Evolutionary conservation across 768 basidiomycete species (phyloP), one percentile per base, ranked within the genome.

Genomic region (Hygrocybe punicea): DNA sequence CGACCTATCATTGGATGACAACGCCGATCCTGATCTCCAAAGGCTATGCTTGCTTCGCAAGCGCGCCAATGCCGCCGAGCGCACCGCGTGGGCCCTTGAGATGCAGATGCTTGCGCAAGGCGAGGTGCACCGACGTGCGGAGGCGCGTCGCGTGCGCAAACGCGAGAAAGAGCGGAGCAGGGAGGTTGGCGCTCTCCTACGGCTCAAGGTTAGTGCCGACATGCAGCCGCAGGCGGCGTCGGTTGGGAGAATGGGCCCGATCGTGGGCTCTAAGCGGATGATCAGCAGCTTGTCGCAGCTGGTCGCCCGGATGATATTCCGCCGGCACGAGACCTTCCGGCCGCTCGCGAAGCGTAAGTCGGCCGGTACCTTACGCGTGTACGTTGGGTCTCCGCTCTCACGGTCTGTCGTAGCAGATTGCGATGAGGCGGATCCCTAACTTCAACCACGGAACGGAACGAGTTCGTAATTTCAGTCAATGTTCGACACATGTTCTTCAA

Each of bases 111-210:
- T 69, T 23, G 71, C 72, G 17, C 70, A 74, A 53, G 70, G 70
- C n/a, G 70, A 72, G 63, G 71, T 72, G 58, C 70, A 72, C 57
- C 62, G 66, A 56, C 71, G 73, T 34, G 71, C 71, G 58, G 81
- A 79, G 62, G 78, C 77, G 53, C 69, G 76, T 60, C 76, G 71
- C 58, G 65, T 55, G 60, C 70, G 79, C 59, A 83, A 81, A 67
- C 70, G 73, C 50, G 80, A 82, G 62, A 79, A 79, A 62, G 85
- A 84, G 67, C 71, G 78, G 39, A 75, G 76, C 21, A 76, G 78
- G 59, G 85, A 87, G 71, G 69, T 86, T 10, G 76, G 78, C 8
- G 73, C 80, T 34, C 71, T 86, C 58, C 68, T 87, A 60, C 74
- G 82, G 62, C 65, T 86, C 59, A 86, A 86, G 69, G 63, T 83